Conservation (phyloP, 352 stramenopile genomes). For the Phytopythium sindhum region DNA sequence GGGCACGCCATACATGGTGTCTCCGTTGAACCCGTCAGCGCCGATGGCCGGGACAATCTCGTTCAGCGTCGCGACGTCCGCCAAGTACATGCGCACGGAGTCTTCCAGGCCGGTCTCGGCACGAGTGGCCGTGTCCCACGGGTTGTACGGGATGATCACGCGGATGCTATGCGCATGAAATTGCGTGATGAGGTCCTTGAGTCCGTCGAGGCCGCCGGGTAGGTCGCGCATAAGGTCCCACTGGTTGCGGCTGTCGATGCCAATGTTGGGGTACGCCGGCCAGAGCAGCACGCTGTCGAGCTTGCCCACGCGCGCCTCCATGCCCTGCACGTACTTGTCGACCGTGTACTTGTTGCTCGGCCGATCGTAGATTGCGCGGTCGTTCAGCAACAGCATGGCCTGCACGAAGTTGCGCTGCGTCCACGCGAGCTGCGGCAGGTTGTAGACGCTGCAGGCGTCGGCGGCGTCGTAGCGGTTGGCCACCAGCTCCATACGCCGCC, state of each 20-base stretch:
- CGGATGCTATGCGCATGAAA: conserved; percentile 60
- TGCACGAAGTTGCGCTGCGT: conserved; percentile 80
- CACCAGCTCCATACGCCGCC: conserved; percentile 70
- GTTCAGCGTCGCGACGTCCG: conserved; percentile 58
- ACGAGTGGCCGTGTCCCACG: conserved; percentile 75
- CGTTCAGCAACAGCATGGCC: conserved; percentile 70
- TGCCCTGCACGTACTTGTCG: conserved; percentile 57
- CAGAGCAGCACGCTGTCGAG: conserved; percentile 84
- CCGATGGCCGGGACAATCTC: conserved; percentile 32
- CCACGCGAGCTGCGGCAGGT: conserved; percentile 53
- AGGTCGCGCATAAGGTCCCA: conserved; percentile 66
- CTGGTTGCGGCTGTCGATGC: conserved; percentile 83
- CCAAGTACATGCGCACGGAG: conserved; percentile 64
- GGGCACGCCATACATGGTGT: conserved; percentile 87
- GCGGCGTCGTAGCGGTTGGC: conserved; percentile 58
- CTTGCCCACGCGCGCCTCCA: conserved; percentile 48
- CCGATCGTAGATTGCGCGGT: conserved; percentile 74
- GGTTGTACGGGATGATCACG: conserved; percentile 83
- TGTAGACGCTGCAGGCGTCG: conserved; percentile 71
- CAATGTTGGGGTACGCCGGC: conserved; percentile 79
- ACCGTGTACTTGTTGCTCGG: conserved; percentile 57
- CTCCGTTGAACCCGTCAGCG: conserved; percentile 83
- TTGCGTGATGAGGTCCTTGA: conserved; percentile 44
- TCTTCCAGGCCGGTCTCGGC: conserved; percentile 49
- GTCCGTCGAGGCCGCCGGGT: conserved; percentile 40